Evolutionary conservation across 176 grass and related monocot genomes (phyloP).

Genomic region (barley (Hordeum vulgare)): DNA sequence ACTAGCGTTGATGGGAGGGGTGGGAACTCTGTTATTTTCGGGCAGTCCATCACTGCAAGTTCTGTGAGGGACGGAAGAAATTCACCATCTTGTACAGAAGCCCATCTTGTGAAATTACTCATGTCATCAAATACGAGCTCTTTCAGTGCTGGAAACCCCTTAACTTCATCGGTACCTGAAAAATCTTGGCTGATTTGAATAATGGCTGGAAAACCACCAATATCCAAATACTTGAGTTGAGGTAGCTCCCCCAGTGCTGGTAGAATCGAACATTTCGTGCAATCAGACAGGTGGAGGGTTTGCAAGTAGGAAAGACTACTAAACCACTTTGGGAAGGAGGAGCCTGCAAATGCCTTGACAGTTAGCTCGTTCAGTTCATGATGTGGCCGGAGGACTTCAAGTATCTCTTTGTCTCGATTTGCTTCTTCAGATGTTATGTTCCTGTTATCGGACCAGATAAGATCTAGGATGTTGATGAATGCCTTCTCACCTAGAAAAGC

Average conservation of each 20-base stretch:
- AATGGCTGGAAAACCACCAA: slow-evolving; percentile 37
- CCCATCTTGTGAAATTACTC: slow-evolving; percentile 47
- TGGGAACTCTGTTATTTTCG: slow-evolving; percentile 35
- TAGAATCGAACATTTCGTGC: slow-evolving; percentile 37
- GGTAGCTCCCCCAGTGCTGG: slow-evolving; percentile 58
- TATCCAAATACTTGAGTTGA: slow-evolving; percentile 42
- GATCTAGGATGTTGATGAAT: slow-evolving; percentile 34
- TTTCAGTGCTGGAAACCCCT: slow-evolving; percentile 50
- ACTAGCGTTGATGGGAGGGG: slow-evolving; percentile 36
- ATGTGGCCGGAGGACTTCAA: slow-evolving; percentile 56
- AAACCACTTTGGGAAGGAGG: slow-evolving; percentile 61
- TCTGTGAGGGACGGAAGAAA: slow-evolving; percentile 52
- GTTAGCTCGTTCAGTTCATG: slow-evolving; percentile 51
- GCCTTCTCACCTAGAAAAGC: slow-evolving; percentile 42
- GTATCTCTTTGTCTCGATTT: slow-evolving; percentile 23
- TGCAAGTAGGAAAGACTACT: slow-evolving; percentile 39
- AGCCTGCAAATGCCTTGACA: slow-evolving; percentile 43
- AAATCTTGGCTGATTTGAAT: slow-evolving; percentile 51
- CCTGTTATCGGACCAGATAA: slow-evolving; percentile 47
- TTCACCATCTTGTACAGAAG: slow-evolving; percentile 19
- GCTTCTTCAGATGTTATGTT: slow-evolving; percentile 9
- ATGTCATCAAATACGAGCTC: slow-evolving; percentile 55
- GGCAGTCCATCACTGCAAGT: slow-evolving; percentile 45
- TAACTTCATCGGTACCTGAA: slow-evolving; percentile 24
- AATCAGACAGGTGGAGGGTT: slow-evolving; percentile 64